Evolutionary conservation across 2,329 filamentous ascomycete species (phyloP), one percentile per base, ranked within the genome.

Genomic region (Alternaria sp.): DNA sequence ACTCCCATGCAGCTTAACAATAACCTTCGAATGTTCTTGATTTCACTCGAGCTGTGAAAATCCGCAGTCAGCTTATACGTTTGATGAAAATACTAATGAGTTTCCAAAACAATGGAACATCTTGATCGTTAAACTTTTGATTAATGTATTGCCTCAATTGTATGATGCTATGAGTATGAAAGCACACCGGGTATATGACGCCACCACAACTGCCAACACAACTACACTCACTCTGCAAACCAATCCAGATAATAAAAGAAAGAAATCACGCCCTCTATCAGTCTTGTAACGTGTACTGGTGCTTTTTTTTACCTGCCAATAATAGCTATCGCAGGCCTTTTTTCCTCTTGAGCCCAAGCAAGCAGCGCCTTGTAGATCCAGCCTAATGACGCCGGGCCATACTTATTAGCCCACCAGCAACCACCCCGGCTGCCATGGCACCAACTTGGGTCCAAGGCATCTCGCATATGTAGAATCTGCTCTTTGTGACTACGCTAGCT

Each of bases 181-280:
- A 18, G 20, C 32, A 38, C 44, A 30, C 44, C 14, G 44, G 51
- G 51, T 59, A 59, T 59, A 55, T 28, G 49, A 55, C 36, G 43
- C 57, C 43, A 36, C 34, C 3, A 12, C 32, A 44, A 27, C 30
- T 34, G 18, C 30, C 20, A 27, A 22, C 46, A 50, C n/a, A 16
- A 20, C 22, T 20, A 28, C 10, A 11, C 25, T 40, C 34, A 16
- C 50, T 20, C 16, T 43, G 50, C 22, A 50, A 36, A 22, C 20
- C 16, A 38, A 50, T 30, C 25, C 25, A 11, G 25, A 30, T 30
- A 5, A 14, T 12, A 30, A 28, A 27, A 53, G 11, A 50, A 50
- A 38, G 14, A 34, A 38, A 38, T 6, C 8, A 7, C 14, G 14
- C 9, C 14, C 6, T 27, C 14, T 12, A 25, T 3, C 3, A 16